phyloP scores from a whole-genome alignment of 1,284 basidiomycete genomes.

The Ceratobasidium sp. region DNA sequence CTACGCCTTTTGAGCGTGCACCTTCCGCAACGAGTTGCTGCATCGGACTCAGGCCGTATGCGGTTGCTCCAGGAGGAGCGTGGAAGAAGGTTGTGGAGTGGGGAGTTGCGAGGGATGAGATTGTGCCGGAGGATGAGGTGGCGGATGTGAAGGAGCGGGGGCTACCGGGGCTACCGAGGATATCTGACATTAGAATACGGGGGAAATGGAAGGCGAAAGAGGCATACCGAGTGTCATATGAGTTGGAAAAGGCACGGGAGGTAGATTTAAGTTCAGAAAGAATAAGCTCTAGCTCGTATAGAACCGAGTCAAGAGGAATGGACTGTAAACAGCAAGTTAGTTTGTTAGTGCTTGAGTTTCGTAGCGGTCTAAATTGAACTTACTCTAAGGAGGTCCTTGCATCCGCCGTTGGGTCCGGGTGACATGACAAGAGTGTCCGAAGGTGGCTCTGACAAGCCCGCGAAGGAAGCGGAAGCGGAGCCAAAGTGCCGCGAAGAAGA shows the following conservation, averaged over 20 bases:
- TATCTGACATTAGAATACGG: neutral
- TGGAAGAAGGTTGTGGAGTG: slow-evolving; percentile 1
- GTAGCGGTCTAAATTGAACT: neutral
- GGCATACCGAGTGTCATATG: neutral
- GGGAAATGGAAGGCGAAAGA: neutral
- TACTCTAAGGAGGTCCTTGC: slow-evolving; percentile 18
- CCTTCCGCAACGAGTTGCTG: slow-evolving; percentile 15
- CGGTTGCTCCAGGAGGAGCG: neutral
- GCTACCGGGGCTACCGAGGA: neutral
- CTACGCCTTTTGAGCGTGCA: neutral
- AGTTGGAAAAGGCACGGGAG: neutral
- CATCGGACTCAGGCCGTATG: slow-evolving; percentile 11
- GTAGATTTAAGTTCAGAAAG: slow-evolving; percentile 9
- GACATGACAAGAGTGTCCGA: slow-evolving; percentile 16
- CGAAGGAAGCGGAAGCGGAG: neutral
- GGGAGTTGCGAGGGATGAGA: slow-evolving; percentile 6
- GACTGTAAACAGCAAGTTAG: neutral
- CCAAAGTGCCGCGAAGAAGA: neutral
- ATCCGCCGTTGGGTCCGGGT: slow-evolving; percentile 22
- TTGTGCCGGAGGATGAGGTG: slow-evolving; percentile 27
- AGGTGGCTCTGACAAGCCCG: neutral
- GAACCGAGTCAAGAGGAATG: slow-evolving; percentile 12
- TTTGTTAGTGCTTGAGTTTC: neutral
- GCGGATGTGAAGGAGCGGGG: slow-evolving; percentile 8
- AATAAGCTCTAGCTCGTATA: slow-evolving; percentile 28